A percentile compares a stretch with the other conserved stretches of the same genome.
These are phyloP conservation scores for Cyclotella cryptica DNA, from an alignment of 108 stramenopile genomes.

Conservation along the genomic window DNA sequence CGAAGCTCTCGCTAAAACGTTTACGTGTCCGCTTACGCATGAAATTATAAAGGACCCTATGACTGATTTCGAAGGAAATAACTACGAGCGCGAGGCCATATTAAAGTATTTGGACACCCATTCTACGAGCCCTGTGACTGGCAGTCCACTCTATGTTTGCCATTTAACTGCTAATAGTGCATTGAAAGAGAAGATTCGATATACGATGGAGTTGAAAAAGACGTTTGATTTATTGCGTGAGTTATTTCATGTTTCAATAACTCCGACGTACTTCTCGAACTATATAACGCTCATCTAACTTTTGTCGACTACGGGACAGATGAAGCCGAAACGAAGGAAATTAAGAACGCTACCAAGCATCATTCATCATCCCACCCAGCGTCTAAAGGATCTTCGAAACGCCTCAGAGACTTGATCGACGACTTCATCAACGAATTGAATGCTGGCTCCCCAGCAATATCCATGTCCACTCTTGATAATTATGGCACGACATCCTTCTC, in stretches of 20 bases:
- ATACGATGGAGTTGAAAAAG: slow-evolving; percentile 40
- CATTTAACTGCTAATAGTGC: slow-evolving; percentile 41
- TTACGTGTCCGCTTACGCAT: slow-evolving; percentile 40
- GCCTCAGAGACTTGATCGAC: slow-evolving; percentile 31
- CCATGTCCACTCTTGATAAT: slow-evolving; percentile 28
- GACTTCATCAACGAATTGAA: slow-evolving; percentile 46
- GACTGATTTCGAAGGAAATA: slow-evolving; percentile 49
- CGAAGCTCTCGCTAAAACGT: slow-evolving; percentile 23
- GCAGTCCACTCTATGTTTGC: slow-evolving; percentile 28
- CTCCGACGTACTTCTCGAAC: neutral
- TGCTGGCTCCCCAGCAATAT: slow-evolving; percentile 16
- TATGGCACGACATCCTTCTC: slow-evolving; percentile 30
- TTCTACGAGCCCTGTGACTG: slow-evolving; percentile 45
- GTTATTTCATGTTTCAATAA: neutral
- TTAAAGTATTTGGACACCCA: slow-evolving; percentile 44
- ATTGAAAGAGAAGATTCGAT: slow-evolving; percentile 39
- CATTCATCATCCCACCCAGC: neutral
- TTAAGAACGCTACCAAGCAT: slow-evolving; percentile 5
- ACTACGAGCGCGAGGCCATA: slow-evolving; percentile 44
- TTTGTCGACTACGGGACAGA: neutral
- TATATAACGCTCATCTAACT: neutral
- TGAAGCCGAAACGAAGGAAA: slow-evolving; percentile 9
- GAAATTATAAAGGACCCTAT: slow-evolving; percentile 48
- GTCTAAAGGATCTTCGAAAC: neutral
- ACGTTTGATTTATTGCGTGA: slow-evolving; percentile 37